Base-by-base conservation (phyloP, 2,329 filamentous ascomycete genomes). In the Neonectria neomacrospora region DNA sequence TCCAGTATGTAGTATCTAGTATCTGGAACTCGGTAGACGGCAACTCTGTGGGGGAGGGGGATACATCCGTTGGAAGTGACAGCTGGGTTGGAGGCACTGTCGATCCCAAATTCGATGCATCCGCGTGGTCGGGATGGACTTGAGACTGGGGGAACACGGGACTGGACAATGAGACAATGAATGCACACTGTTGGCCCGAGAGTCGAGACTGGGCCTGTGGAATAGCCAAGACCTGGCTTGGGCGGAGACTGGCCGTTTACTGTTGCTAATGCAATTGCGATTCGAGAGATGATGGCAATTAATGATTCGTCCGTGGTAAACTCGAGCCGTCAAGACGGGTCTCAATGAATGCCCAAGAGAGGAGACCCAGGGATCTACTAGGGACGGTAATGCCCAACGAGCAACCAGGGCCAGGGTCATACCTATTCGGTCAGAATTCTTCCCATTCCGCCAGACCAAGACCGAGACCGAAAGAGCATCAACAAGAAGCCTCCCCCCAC, bases 291-390 rank as follows among this genome's bases (percentile, higher is more conserved):
- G 22, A 6, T 45, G 23, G 42, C 18, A 9, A 30, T n/a, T 14
- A 37, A 37, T 37, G 16, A 37, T n/a, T n/a, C 14, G 12, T 34
- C 12, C 12, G 32, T 34, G 32, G 32, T 14, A 14, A 39, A 18
- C 16, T 39, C 34, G 5, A 37, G 16, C 22, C 20, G 12, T 45
- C 11, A 26, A 47, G 26, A 48, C 26, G 16, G 26, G 45, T 26
- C 47, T 50, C 47, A 50, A 34, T 50, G 28, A 50, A 34, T 30
- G 28, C n/a, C 47, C 47, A 50, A 50, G 47, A 30, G 47, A 22
- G 18, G 37, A 20, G n/a, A 41, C 45, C 45, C n/a, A 14, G 45
- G 45, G 26, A 32, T 28, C 45, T 11, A 50, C 45, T 11, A 50
- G 5, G 45, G 23, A 28, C 26, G 18, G 16, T 28, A 48, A 48